Percentiles rank a stretch among this genome's conserved stretches.
phyloP scores from a whole-genome alignment of 352 stramenopile species.

The Phytophthora tubulina region DNA sequence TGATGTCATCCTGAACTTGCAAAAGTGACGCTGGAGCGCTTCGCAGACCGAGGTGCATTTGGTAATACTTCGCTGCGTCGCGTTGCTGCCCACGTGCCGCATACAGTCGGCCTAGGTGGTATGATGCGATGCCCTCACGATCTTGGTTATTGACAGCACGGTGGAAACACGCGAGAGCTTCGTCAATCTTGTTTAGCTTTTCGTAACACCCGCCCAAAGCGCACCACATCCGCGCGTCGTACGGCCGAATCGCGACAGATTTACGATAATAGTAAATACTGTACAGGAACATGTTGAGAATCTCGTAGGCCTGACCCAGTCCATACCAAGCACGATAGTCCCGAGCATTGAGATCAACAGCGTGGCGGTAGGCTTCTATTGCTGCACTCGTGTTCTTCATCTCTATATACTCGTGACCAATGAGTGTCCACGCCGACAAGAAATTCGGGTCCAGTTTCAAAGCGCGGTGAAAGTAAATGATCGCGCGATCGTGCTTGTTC shows the following conservation, averaged over 20 bases:
- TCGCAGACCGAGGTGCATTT: constrained; percentile 67
- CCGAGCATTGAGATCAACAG: constrained; percentile 91
- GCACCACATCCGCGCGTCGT: constrained; percentile 98
- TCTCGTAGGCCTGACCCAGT: constrained; percentile 98
- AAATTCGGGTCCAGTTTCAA: constrained; percentile 96
- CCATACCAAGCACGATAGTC: constrained; percentile 99
- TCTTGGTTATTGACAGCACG: constrained; percentile 83
- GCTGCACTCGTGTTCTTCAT: constrained; percentile 98
- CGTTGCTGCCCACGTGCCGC: constrained; percentile 56
- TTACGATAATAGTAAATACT: constrained; percentile 99
- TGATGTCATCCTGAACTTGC: constrained; percentile 26
- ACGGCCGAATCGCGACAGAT: constrained; percentile 94
- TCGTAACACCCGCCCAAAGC: constrained; percentile 92
- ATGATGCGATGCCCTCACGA: constrained; percentile 78
- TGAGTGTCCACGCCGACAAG: constrained; percentile 97
- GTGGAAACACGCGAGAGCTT: constrained; percentile 81
- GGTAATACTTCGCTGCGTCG: constrained; percentile 80
- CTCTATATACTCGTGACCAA: constrained; percentile 99
- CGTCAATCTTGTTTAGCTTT: constrained; percentile 73
- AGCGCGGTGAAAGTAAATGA: constrained; percentile 97
- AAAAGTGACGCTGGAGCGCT: constrained; percentile 37
- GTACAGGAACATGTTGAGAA: constrained; percentile 98
- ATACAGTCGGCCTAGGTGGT: constrained; percentile 72
- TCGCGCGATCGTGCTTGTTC: constrained; percentile 96
- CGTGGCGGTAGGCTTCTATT: constrained; percentile 96